phyloP scores from a whole-genome alignment of 2,329 filamentous ascomycete species.

The Alternaria alternata region DNA sequence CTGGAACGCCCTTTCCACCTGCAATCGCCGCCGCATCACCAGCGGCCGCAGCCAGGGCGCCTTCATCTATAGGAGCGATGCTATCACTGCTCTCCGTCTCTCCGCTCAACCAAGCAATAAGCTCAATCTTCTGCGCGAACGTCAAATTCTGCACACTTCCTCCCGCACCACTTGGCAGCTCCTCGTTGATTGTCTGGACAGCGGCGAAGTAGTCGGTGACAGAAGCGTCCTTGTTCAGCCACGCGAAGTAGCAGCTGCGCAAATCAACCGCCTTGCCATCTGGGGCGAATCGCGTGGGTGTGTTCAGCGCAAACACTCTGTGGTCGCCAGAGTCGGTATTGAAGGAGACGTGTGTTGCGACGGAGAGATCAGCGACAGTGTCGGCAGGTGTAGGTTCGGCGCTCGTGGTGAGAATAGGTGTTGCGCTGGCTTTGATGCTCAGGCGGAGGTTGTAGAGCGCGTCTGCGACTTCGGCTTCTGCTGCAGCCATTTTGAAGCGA shows the following conservation, averaged over 20 bases:
- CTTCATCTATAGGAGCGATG: conserved; percentile 82
- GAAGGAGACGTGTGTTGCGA: conserved; percentile 68
- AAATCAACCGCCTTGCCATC: conserved; percentile 75
- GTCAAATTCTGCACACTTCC: conserved; percentile 84
- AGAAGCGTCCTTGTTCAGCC: conserved; percentile 88
- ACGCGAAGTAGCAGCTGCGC: conserved; percentile 95
- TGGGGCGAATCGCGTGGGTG: conserved; percentile 85
- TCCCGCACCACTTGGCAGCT: conserved; percentile 67
- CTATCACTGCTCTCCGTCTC: conserved; percentile 84
- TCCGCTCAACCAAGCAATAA: conserved; percentile 93
- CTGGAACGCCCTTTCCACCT: conserved; percentile 55
- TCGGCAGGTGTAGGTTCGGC: conserved; percentile 70
- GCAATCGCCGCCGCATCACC: conserved; percentile 63
- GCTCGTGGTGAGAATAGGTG: conserved; percentile 77
- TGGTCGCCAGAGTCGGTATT: conserved; percentile 64
- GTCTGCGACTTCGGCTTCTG: conserved; percentile 60
- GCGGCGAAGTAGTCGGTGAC: conserved; percentile 92
- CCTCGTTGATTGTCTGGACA: conserved; percentile 80
- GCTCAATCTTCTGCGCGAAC: conserved; percentile 89
- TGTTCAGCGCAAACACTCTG: conserved; percentile 72
- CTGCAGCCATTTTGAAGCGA: conserved; percentile 27
- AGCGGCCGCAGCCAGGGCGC: conserved; percentile 55
- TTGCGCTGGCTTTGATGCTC: conserved; percentile 74
- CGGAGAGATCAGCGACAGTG: conserved; percentile 67
- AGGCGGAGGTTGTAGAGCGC: conserved; percentile 84